Evolutionary conservation across 1,284 basidiomycete genomes (phyloP).

Genomic region (Veloporphyrellus conicus): DNA sequence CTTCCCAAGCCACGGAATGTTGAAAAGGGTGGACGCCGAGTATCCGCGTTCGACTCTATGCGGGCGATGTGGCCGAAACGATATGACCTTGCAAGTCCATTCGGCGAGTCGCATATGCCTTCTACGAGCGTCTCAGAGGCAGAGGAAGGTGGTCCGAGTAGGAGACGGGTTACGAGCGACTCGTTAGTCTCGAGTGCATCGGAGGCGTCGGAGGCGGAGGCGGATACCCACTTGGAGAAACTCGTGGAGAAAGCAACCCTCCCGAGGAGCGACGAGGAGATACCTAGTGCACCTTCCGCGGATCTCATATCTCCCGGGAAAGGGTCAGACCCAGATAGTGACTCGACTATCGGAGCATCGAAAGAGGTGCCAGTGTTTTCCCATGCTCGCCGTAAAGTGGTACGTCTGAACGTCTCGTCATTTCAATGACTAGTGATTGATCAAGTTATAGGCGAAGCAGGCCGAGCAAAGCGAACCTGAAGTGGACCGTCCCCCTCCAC

Average conservation of each 20-base stretch:
- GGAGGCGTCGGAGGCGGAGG: constrained; percentile 51
- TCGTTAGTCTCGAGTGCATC: constrained; percentile 59
- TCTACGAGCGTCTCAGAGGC: constrained; percentile 73
- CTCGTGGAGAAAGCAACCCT: constrained; percentile 22
- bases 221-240: constrained; percentile 28
- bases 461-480: constrained; percentile 23
- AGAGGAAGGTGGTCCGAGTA: constrained; percentile 54
- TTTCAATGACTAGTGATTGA: background rate
- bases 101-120: constrained; percentile 52
- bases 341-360: constrained; percentile 84
- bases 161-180: constrained; percentile 49
- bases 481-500: constrained; percentile 21
- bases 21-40: constrained; percentile 49
- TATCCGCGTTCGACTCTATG: constrained; percentile 64
- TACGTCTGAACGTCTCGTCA: constrained; percentile 11
- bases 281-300: constrained; percentile 3
- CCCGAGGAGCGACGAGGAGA: constrained; percentile 24
- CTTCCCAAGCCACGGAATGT: constrained; percentile 58
- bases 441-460: constrained; percentile 14
- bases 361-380: constrained; percentile 37
- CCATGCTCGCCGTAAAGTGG: constrained; percentile 24
- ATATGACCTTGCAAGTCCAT: constrained; percentile 48
- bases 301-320: constrained; percentile 13
- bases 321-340: constrained; percentile 68
- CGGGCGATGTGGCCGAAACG: constrained; percentile 66